phyloP scores from a whole-genome alignment of 2,329 filamentous ascomycete genomes.

The Stachybotrys chartarum region DNA sequence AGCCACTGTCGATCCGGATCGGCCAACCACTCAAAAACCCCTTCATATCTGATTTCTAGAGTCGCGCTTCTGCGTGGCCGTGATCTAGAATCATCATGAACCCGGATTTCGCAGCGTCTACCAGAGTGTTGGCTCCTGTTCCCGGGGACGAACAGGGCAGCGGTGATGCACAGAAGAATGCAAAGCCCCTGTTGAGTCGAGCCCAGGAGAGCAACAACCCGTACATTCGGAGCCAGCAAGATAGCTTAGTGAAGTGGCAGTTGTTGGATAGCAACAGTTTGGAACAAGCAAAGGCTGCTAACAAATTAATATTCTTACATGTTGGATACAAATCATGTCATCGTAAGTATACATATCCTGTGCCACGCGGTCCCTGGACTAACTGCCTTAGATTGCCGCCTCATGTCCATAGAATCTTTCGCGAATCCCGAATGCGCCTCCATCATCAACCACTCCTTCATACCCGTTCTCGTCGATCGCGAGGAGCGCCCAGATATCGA shows the following conservation, averaged over 20 bases:
- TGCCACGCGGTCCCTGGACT: slow-evolving; percentile 1
- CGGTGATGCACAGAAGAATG: neutral
- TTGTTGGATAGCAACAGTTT: slow-evolving; percentile 73
- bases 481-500: slow-evolving; percentile 94
- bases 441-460: slow-evolving; percentile 78
- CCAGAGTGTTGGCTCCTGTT: neutral
- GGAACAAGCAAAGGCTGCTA: slow-evolving; percentile 67
- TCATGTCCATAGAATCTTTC: slow-evolving; percentile 92
- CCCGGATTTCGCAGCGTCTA: neutral
- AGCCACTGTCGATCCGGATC: too few relatives aligned
- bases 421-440: slow-evolving; percentile 72
- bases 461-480: slow-evolving; percentile 87
- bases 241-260: slow-evolving; percentile 89
- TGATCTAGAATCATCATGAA: neutral
- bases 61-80: neutral
- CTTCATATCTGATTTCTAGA: too few relatives aligned
- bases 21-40: too few relatives aligned
- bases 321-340: slow-evolving; percentile 95
- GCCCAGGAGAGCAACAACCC: slow-evolving; percentile 36
- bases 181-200: slow-evolving; percentile 25
- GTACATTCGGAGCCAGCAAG: slow-evolving; percentile 63
- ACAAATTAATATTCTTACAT: slow-evolving; percentile 86
- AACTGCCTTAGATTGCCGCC: slow-evolving; percentile 60
- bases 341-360: slow-evolving; percentile 49
- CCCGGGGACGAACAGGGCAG: neutral